Evolutionary conservation across 345 rosid species (phyloP).

Genomic region (Garcia nutans): DNA sequence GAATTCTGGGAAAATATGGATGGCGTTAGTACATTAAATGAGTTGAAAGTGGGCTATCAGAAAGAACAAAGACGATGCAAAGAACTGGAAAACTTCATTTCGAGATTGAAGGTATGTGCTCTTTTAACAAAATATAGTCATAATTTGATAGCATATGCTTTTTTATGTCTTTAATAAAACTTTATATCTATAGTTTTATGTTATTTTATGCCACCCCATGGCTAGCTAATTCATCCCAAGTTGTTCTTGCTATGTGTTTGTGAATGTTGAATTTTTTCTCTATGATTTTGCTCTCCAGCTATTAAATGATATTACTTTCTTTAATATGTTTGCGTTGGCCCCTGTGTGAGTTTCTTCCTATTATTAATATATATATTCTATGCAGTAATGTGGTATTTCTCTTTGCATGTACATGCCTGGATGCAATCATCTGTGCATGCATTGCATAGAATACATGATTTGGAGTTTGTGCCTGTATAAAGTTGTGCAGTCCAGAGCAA

Average conservation of each 20-base stretch:
- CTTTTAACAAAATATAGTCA: not conserved
- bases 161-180: not conserved
- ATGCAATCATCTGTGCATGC: not conserved
- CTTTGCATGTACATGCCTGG: not conserved
- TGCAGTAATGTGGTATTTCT: not conserved
- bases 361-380: not conserved
- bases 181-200: not conserved
- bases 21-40: conserved; percentile 29
- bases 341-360: not conserved
- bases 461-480: not conserved
- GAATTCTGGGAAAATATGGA: conserved; percentile 27
- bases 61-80: conserved; percentile 49
- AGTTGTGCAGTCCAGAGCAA: not conserved
- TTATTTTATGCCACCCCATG: not conserved
- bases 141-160: not conserved
- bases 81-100: conserved; percentile 46
- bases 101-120: conserved; percentile 49
- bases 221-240: not conserved
- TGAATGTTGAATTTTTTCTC: not conserved
- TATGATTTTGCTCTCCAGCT: not conserved
- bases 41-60: conserved; percentile 33
- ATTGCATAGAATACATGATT: not conserved
- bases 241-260: conserved; percentile 3
- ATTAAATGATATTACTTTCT: not conserved
- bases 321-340: not conserved